phyloP scores from a whole-genome alignment of 1,284 basidiomycete genomes.

The Rhodotorula mucilaginosa region DNA sequence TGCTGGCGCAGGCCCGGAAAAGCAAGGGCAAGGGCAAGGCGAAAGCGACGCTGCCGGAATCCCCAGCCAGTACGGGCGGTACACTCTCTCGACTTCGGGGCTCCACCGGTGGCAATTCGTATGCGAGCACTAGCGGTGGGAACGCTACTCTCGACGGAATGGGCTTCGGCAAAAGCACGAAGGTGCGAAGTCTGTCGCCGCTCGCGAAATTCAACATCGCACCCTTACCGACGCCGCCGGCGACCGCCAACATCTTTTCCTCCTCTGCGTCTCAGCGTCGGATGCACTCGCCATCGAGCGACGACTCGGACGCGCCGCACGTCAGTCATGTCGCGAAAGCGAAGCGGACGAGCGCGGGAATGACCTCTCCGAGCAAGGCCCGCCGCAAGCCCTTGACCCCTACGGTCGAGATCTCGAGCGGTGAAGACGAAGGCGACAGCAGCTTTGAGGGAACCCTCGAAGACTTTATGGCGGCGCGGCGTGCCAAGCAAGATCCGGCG shows the following conservation, averaged over 20 bases:
- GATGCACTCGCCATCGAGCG: background rate
- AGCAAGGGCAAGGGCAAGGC: slow-evolving; percentile 6
- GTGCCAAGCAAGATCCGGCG: background rate
- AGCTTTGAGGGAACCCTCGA: background rate
- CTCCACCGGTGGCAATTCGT: too few relatives aligned
- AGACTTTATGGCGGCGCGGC: background rate
- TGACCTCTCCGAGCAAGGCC: background rate
- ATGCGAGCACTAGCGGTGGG: too few relatives aligned
- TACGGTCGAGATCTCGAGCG: background rate
- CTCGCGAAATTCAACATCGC: background rate
- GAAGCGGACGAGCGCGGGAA: background rate
- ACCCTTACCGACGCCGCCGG: background rate
- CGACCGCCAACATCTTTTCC: background rate
- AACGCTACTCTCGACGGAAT: background rate
- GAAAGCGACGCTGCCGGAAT: slow-evolving; percentile 1
- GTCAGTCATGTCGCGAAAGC: slow-evolving; percentile 3
- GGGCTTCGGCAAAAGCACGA: background rate
- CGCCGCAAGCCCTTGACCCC: background rate
- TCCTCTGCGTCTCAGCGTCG: too few relatives aligned
- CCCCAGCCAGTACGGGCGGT: too few relatives aligned
- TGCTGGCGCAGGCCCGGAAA: background rate
- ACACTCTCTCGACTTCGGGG: too few relatives aligned
- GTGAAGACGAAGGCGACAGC: slow-evolving; percentile 1
- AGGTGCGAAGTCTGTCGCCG: background rate
- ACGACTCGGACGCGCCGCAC: background rate